phyloP scores from a whole-genome alignment of 208 protist genomes.

The Naegleria fowleri region DNA sequence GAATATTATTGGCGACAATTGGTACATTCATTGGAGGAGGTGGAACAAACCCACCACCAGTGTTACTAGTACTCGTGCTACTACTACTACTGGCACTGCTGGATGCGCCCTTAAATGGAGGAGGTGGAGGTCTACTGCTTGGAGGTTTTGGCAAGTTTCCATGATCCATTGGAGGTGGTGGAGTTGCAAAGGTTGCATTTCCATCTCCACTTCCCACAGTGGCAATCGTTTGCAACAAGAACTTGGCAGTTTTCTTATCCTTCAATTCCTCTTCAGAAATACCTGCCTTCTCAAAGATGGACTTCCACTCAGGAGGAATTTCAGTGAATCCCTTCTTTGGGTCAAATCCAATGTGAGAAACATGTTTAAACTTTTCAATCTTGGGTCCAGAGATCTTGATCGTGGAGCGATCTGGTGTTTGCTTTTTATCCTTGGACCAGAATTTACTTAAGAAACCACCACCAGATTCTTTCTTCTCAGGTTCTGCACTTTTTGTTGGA shows the following conservation, averaged over 20 bases:
- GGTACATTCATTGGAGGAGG: neutral
- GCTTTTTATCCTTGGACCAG: neutral
- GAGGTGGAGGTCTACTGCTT: neutral
- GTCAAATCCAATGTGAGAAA: conserved; percentile 20
- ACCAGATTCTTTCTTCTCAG: neutral
- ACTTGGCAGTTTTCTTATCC: conserved; percentile 25
- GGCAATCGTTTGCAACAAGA: neutral
- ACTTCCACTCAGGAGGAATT: neutral
- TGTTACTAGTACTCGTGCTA: neutral
- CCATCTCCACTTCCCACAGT: neutral
- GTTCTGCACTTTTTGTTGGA: neutral
- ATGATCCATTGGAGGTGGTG: neutral
- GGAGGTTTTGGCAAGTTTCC: neutral
- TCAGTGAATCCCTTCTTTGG: neutral
- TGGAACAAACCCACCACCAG: neutral
- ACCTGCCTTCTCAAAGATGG: neutral
- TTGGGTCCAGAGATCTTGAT: neutral
- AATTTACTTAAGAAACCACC: neutral
- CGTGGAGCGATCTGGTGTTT: neutral
- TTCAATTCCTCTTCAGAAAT: conserved; percentile 1
- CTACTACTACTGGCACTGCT: neutral
- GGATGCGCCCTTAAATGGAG: neutral
- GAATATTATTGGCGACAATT: too few relatives aligned
- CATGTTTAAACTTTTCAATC: neutral
- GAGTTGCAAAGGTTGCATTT: neutral